Evolutionary conservation across 2,329 filamentous ascomycete species (phyloP), one percentile per base, ranked within the genome.

Genomic region (Trichoderma cornu-damae): DNA sequence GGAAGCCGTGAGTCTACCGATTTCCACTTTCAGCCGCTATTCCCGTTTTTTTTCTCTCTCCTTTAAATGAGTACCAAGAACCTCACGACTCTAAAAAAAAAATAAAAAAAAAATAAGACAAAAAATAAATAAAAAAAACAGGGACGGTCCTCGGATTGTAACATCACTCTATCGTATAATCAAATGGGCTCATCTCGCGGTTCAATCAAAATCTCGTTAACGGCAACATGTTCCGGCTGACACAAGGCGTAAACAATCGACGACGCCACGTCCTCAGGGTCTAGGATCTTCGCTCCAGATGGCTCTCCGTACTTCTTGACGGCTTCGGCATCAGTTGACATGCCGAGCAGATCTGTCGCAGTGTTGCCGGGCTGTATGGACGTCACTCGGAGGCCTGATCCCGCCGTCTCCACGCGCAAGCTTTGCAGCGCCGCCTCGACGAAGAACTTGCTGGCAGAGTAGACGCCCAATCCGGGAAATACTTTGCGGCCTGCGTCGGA

Each of bases 401-500:
- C 87, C 0, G 86, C 88, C 0, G 88, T 92, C 76, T 93, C 89
- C 6, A 92, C 72, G 7, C 89, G 83, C 62, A 93, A 72, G 30
- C 78, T 78, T 70, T 92, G 88, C n/a, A 93, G 77, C 0, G 88
- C 88, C 1, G 87, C 88, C 69, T 93, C 89, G 55, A 93, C 87
- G 68, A 93, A 93, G 79, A 92, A 90, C 69, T 93, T 93, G 71
- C 83, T 87, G 24, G 87, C 89, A 0, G 87, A 90, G 77, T 93
- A 93, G 34, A 93, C 88, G 52, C 89, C 89, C 11, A 92, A 74
- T 0, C 89, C 89, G 0, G 89, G 87, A 74, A 92, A 92, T 6
- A 90, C 87, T 70, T 91, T 91, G 57, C 89, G 84, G 0, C 88
- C 89, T 1, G 89, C 89, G 62, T 92, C 89, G 0, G 88, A 92